Evolutionary conservation across 2,329 filamentous ascomycete species (phyloP).

Genomic region (Zymoseptoria ardabiliae): DNA sequence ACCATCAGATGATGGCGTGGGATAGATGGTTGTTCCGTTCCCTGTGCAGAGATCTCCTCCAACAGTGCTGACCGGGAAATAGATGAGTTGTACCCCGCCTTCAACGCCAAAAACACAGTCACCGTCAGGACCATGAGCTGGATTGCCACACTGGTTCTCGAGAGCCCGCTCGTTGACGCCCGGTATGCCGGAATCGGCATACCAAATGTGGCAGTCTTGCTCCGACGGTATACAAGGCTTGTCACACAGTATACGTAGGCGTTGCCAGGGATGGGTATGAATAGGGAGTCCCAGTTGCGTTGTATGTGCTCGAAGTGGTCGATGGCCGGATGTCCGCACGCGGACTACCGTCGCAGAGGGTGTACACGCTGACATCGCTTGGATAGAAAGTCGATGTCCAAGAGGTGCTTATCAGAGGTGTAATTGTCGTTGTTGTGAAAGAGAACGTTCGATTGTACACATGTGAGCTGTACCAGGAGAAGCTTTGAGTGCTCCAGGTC

Average conservation of each 20-base stretch:
- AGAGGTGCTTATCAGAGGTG: neutral
- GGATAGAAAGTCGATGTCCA: conserved; percentile 12
- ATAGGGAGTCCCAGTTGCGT: neutral
- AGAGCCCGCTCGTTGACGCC: conserved; percentile 4
- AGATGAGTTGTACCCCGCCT: conserved; percentile 19
- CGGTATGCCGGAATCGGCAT: conserved; percentile 6
- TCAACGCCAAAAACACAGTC: conserved; percentile 3
- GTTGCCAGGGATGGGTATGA: conserved; percentile 2
- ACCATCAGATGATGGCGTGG: neutral
- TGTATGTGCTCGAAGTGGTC: conserved; percentile 4
- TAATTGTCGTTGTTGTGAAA: neutral
- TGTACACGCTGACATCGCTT: conserved; percentile 12
- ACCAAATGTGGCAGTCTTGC: conserved; percentile 13
- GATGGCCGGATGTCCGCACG: conserved; percentile 13
- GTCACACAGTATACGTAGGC: conserved; percentile 3
- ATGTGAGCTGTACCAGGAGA: conserved; percentile 4
- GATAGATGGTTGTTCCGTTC: neutral
- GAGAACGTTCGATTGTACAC: conserved; percentile 7
- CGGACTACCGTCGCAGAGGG: conserved; percentile 19
- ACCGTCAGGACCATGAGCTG: neutral
- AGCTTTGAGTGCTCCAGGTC: conserved; percentile 7
- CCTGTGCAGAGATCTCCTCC: neutral
- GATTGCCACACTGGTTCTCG: conserved; percentile 10
- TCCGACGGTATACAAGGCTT: conserved; percentile 10
- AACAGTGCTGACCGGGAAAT: conserved; percentile 17